A percentile compares a stretch with the other conserved stretches of the same genome.
phyloP scores from a whole-genome alignment of 192 early-diverging fungal species.

The Haplosporangium gracile region DNA sequence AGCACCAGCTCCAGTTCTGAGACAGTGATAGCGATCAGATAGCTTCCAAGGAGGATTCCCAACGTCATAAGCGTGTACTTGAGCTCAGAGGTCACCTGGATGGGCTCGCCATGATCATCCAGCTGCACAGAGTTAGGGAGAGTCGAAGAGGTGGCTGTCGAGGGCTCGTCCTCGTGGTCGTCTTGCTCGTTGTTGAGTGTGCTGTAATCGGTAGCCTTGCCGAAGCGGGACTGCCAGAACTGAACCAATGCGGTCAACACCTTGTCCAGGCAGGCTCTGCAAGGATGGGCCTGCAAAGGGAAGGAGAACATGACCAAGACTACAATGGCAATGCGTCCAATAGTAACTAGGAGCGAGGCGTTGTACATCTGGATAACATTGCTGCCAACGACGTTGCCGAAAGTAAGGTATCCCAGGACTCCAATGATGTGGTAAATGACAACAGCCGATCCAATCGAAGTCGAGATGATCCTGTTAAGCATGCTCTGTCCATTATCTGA shows the following conservation, averaged over 20 bases:
- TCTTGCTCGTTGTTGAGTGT: background rate
- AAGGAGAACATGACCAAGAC: slow-evolving; percentile 91
- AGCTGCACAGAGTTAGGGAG: background rate
- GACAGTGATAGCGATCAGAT: slow-evolving; percentile 80
- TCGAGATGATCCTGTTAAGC: slow-evolving; percentile 76
- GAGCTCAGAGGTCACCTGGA: slow-evolving; percentile 59
- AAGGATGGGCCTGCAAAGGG: slow-evolving; percentile 95
- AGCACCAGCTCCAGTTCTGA: slow-evolving; percentile 87
- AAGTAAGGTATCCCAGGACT: slow-evolving; percentile 92
- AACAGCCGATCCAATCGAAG: slow-evolving; percentile 83
- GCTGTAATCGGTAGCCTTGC: slow-evolving; percentile 26
- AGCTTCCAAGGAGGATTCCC: slow-evolving; percentile 76
- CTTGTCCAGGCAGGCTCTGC: slow-evolving; percentile 91
- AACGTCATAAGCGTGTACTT: slow-evolving; percentile 77
- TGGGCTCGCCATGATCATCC: slow-evolving; percentile 36
- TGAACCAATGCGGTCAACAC: slow-evolving; percentile 63
- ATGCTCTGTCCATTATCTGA: slow-evolving; percentile 81
- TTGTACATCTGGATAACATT: slow-evolving; percentile 93
- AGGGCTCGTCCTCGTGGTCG: background rate
- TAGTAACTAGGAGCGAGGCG: slow-evolving; percentile 74
- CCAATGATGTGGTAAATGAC: slow-evolving; percentile 88
- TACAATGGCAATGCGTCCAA: slow-evolving; percentile 90
- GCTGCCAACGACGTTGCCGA: slow-evolving; percentile 83
- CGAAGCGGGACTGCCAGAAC: slow-evolving; percentile 48
- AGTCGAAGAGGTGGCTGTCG: background rate